Evolutionary conservation across 495 filamentous ascomycete species (phyloP).

Genomic region (Jackrogersella multiformis): DNA sequence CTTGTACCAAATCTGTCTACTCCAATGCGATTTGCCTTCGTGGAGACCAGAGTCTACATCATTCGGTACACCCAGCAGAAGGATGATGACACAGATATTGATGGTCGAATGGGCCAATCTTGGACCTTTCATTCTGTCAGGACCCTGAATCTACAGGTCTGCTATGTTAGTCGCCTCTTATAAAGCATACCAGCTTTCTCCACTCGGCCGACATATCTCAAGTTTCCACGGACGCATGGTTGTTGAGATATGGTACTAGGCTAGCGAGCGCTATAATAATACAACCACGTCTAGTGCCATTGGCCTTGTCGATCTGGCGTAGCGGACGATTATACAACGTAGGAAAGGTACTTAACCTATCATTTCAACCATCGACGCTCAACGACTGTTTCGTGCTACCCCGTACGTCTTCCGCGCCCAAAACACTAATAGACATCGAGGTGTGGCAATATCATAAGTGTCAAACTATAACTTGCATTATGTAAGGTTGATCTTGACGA

Average conservation of each 20-base stretch:
- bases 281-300: constrained; percentile 24
- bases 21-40: constrained; percentile 29
- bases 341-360: constrained; percentile 25
- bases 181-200: constrained; percentile 16
- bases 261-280: constrained; percentile 24
- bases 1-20: constrained; percentile 31
- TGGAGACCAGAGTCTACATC: constrained; percentile 28
- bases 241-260: constrained; percentile 20
- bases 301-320: constrained; percentile 32
- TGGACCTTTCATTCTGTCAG: constrained; percentile 21
- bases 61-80: constrained; percentile 23
- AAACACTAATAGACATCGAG: constrained; percentile 7
- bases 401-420: constrained; percentile 15
- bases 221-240: constrained; percentile 28
- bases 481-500: constrained; percentile 24
- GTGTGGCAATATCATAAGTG: constrained; percentile 12
- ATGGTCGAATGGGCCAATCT: constrained; percentile 18
- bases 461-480: background rate
- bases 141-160: constrained; percentile 38
- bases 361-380: constrained; percentile 14
- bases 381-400: constrained; percentile 27
- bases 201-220: constrained; percentile 38
- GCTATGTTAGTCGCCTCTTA: constrained; percentile 21
- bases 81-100: constrained; percentile 15
- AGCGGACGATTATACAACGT: constrained; percentile 16